Percentiles rank a stretch among this genome's conserved stretches.
phyloP scores from a whole-genome alignment of 371 early-diverging fungal species.

The Phascolomyces articulosus region DNA sequence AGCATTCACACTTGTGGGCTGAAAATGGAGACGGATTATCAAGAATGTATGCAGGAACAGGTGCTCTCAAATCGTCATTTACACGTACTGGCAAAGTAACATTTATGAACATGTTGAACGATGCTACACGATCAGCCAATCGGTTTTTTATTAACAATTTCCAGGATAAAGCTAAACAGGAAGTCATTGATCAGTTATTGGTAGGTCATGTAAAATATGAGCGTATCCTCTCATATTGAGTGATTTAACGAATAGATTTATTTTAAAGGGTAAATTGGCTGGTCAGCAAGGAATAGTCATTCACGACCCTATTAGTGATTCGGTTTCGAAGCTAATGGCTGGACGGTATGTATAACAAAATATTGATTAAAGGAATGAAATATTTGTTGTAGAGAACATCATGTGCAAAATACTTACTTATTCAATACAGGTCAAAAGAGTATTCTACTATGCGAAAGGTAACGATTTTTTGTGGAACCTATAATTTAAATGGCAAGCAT shows the following conservation, averaged over 20 bases:
- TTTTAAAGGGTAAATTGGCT: slow-evolving; percentile 58
- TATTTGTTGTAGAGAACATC: too few species aligned
- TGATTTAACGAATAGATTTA: too few species aligned
- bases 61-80: slow-evolving; percentile 92
- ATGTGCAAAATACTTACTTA: too few species aligned
- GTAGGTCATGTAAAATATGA: slow-evolving; percentile 47
- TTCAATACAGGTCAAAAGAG: slow-evolving; percentile 42
- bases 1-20: slow-evolving; percentile 86
- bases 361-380: too few species aligned
- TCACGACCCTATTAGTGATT: slow-evolving; percentile 66
- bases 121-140: slow-evolving; percentile 91
- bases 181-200: slow-evolving; percentile 86
- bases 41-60: slow-evolving; percentile 97
- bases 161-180: slow-evolving; percentile 88
- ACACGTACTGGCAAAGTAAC: slow-evolving; percentile 92
- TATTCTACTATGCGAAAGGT: slow-evolving; percentile 58
- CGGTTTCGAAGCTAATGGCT: slow-evolving; percentile 55
- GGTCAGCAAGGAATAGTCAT: slow-evolving; percentile 58
- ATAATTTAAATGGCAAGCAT: slow-evolving; percentile 86
- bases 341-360: too few species aligned
- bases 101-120: slow-evolving; percentile 83
- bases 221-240: background rate
- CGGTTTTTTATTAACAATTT: slow-evolving; percentile 94
- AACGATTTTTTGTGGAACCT: slow-evolving; percentile 82
- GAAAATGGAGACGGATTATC: slow-evolving; percentile 96